These are phyloP conservation scores for Fimicolochytrium jonesii DNA, from an alignment of 192 early-diverging fungal species.

Conservation along the genomic window DNA sequence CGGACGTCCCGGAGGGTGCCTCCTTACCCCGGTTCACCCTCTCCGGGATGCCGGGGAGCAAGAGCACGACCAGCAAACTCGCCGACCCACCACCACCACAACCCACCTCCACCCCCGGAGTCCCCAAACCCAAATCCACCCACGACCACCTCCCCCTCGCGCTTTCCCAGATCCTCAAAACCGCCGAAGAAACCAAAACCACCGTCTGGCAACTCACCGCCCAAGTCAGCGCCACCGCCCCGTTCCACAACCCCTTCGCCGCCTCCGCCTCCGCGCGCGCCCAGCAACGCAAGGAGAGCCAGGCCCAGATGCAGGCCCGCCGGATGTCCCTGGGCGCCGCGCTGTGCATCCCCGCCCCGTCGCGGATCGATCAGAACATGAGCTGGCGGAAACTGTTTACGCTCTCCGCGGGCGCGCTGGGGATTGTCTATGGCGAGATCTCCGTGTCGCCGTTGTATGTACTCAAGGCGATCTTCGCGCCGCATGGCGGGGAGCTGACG, in stretches of 20 bases:
- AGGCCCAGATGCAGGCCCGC: background rate
- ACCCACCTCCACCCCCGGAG: too few relatives aligned
- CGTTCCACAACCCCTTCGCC: too few relatives aligned
- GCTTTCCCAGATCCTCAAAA: background rate
- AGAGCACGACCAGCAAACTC: too few relatives aligned
- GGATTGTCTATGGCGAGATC: conserved; percentile 52
- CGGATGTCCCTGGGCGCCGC: conserved; percentile 45
- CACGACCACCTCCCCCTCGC: background rate
- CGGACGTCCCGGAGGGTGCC: too few relatives aligned
- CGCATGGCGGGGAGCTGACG: background rate
- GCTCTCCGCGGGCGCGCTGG: conserved; percentile 33
- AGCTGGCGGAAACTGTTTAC: conserved; percentile 24
- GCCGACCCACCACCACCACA: too few relatives aligned
- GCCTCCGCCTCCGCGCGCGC: too few relatives aligned
- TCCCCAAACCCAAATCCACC: background rate
- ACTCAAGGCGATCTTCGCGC: conserved; percentile 37
- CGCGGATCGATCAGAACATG: conserved; percentile 38
- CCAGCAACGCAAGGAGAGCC: too few relatives aligned
- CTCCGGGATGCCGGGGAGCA: too few relatives aligned
- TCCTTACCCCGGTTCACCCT: too few relatives aligned
- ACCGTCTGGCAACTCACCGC: background rate
- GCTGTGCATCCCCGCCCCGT: conserved; percentile 41
- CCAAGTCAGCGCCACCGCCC: background rate
- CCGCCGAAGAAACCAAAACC: background rate
- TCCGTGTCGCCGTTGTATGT: conserved; percentile 55